Conservation (phyloP, 23 red algal species). For the Chondrus crispus region DNA sequence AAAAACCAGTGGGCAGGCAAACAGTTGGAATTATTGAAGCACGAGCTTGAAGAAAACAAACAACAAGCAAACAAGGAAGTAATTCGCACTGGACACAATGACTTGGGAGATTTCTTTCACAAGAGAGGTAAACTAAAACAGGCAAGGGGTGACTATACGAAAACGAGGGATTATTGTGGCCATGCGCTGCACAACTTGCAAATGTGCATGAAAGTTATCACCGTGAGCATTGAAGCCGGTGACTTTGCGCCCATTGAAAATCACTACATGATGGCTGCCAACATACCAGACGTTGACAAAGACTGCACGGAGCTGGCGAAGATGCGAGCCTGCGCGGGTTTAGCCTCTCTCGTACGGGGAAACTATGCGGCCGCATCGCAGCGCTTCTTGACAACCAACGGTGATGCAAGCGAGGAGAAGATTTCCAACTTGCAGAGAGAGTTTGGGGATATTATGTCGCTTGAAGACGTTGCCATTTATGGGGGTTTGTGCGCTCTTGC, state of each 20-base stretch:
- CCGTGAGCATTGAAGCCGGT: constrained; percentile 43
- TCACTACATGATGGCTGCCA: constrained; percentile 74
- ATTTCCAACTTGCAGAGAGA: constrained; percentile 20
- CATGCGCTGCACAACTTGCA: constrained; percentile 48
- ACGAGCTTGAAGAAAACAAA: constrained; percentile 48
- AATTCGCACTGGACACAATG: constrained; percentile 66
- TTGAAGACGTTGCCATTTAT: constrained; percentile 86
- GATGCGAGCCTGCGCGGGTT: constrained; percentile 67
- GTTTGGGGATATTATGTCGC: constrained; percentile 62
- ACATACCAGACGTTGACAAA: constrained; percentile 63
- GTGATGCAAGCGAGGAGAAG: constrained; percentile 44
- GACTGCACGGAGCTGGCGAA: constrained; percentile 1
- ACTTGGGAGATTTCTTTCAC: constrained; percentile 73
- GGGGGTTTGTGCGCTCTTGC: constrained; percentile 83
- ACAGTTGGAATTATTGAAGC: constrained; percentile 52
- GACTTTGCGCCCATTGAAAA: constrained; percentile 71
- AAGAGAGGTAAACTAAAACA: constrained; percentile 61
- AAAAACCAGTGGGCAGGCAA: constrained; percentile 35
- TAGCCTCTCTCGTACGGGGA: constrained; percentile 67
- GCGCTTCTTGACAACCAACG: constrained; percentile 50
- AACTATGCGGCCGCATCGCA: constrained; percentile 52
- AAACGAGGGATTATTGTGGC: constrained; percentile 79
- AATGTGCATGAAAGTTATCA: constrained; percentile 77
- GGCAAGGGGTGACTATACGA: constrained; percentile 68
- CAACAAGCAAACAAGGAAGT: constrained; percentile 73